phyloP scores from a whole-genome alignment of 179 eudicot genomes.

The Dionaea muscipula region DNA sequence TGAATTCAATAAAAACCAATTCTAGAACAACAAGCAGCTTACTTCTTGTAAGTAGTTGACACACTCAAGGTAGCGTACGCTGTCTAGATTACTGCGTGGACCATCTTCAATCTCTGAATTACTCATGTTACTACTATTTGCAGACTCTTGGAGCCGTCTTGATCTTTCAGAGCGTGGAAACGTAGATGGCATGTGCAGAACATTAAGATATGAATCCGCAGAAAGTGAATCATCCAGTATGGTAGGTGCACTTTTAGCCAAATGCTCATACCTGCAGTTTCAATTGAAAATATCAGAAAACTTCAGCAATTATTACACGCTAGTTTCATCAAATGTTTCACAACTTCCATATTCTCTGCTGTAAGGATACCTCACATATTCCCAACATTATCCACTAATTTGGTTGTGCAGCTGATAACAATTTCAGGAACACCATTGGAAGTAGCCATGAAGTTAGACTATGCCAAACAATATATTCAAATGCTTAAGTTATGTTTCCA shows the following conservation, averaged over 20 bases:
- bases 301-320: background rate
- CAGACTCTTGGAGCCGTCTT: conserved; percentile 49
- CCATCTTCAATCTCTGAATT: conserved; percentile 57
- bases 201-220: conserved; percentile 97
- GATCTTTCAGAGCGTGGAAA: conserved; percentile 93
- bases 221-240: conserved; percentile 94
- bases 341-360: too few relatives aligned
- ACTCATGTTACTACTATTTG: conserved; percentile 35
- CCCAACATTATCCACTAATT: too few relatives aligned
- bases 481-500: too few relatives aligned
- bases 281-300: conserved; percentile 13
- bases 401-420: too few relatives aligned
- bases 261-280: conserved; percentile 75
- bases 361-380: too few relatives aligned
- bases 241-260: conserved; percentile 94
- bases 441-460: too few relatives aligned
- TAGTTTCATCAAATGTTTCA: too few relatives aligned
- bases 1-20: background rate
- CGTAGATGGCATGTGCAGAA: conserved; percentile 93
- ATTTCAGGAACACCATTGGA: too few relatives aligned
- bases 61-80: conserved; percentile 74
- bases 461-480: too few relatives aligned
- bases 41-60: conserved; percentile 85
- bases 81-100: conserved; percentile 89
- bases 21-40: conserved; percentile 16